A percentile compares a stretch with the other conserved stretches of the same genome.
phyloP scores from a whole-genome alignment of 306 rosid genomes.

The Hippophae gyantsensis region DNA sequence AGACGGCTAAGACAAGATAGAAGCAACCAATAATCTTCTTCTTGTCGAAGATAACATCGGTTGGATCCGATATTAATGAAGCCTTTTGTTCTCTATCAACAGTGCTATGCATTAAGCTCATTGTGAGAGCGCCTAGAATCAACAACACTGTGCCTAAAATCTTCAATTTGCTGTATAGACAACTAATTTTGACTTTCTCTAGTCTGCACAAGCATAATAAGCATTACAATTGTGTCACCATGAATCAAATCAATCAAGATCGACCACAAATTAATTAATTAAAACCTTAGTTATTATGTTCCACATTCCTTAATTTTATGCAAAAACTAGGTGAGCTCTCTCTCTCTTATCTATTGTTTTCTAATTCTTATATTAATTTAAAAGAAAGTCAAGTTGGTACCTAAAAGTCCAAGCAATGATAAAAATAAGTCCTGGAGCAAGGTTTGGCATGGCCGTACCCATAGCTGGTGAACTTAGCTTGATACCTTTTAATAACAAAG shows the following conservation, averaged over 20 bases:
- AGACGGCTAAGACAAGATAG: conserved; percentile 51
- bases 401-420: conserved; percentile 67
- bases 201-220: conserved; percentile 32
- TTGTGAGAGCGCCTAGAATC: conserved; percentile 60
- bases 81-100: conserved; percentile 8
- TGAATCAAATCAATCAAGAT: no score
- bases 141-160: conserved; percentile 68
- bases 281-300: no score
- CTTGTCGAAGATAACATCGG: conserved; percentile 30
- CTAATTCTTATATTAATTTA: no score
- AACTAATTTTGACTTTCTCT: conserved; percentile 55
- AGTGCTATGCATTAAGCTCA: conserved; percentile 76
- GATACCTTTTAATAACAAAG: conserved; percentile 57
- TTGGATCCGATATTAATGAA: conserved; percentile 9
- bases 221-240: background rate
- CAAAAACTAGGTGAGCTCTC: no score
- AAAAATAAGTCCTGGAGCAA: conserved; percentile 80
- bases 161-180: conserved; percentile 56
- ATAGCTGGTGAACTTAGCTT: conserved; percentile 68
- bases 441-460: conserved; percentile 95
- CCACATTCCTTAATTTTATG: no score
- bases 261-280: no score
- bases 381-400: conserved; percentile 20
- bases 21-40: conserved; percentile 62
- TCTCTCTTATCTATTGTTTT: no score